Evolutionary conservation across 768 basidiomycete species (phyloP).

Genomic region (Daedaleopsis nitida): DNA sequence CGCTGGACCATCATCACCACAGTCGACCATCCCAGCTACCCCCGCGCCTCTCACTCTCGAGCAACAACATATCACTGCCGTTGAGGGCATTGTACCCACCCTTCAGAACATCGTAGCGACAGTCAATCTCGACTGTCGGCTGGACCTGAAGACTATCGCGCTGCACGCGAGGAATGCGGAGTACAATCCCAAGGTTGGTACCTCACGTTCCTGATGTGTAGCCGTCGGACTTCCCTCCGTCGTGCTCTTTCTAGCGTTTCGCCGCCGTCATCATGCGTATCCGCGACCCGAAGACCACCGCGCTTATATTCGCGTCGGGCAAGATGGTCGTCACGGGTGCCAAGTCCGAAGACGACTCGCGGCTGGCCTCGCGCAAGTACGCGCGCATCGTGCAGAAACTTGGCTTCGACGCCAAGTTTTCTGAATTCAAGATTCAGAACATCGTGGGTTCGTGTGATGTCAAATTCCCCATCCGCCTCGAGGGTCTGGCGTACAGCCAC

Average conservation of each 20-base stretch:
- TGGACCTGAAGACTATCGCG: constrained; percentile 98
- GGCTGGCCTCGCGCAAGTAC: constrained; percentile 96
- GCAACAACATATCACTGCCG: constrained; percentile 94
- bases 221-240: constrained; percentile 62
- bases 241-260: constrained; percentile 86
- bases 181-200: constrained; percentile 99
- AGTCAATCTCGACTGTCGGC: constrained; percentile 94
- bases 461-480: constrained; percentile 97
- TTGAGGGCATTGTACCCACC: constrained; percentile 98
- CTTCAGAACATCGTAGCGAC: constrained; percentile 99
- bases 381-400: constrained; percentile 99
- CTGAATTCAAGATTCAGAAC: constrained; percentile 99
- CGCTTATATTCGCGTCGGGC: constrained; percentile 98
- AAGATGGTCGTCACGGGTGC: constrained; percentile 99
- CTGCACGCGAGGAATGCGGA: constrained; percentile 98
- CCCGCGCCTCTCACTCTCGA: constrained; percentile 80
- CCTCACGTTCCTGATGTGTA: constrained; percentile 41
- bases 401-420: constrained; percentile 98
- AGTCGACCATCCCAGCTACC: constrained; percentile 60
- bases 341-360: constrained; percentile 97
- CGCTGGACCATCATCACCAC: constrained; percentile 61
- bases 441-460: constrained; percentile 98
- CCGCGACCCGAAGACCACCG: constrained; percentile 99
- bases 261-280: constrained; percentile 99
- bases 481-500: constrained; percentile 96